Base-by-base conservation (phyloP, 495 filamentous ascomycete species). In the Xylaria telfairii region DNA sequence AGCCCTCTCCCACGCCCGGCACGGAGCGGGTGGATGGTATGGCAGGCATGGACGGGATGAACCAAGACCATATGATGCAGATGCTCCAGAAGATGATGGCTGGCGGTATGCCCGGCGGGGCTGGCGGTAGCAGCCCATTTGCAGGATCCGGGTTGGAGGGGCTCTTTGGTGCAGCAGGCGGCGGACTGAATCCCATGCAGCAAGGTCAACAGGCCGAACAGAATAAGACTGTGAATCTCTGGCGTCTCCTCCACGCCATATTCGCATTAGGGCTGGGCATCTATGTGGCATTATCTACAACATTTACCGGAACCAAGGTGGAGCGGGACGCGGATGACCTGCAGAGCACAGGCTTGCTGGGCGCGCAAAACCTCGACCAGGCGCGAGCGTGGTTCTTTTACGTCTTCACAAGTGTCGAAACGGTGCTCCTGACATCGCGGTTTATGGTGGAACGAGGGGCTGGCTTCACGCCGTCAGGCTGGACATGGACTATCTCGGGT, bases 321-420 rank as follows among this genome's bases (percentile, higher is more conserved):
- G 84, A 80, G 74, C 79, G 81, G 28, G 81, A 84, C 61, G 68
- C 71, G 32, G 61, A 57, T 72, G 26, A 87, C 53, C 67, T 69
- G 19, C 51, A 67, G 46, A 66, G 59, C 24, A 70, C 71, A 0
- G 66, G 51, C 17, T 69, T 70, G 56, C 42, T 53, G 1, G 76
- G 67, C 4, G 71, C 60, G 7, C 62, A 71, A 53, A 51, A 68
- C 71, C 59, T 75, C 24, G 80, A 74, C 24, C 71, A 61, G 70
- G 64, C 69, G 59, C 75, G 72, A 49, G 71, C 65, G 39, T 78
- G 80, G 28, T 97, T 96, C 81, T 88, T 91, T 74, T 87, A 91
- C 65, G 80, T 78, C 24, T 97, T 97, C 76, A 90, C 92, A 26
- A 94, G 93, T 3, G 92, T 89, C 13, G 93, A 97, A 83, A 78